Percentiles rank a stretch among this genome's conserved stretches.
These are phyloP conservation scores for Meredithiella fracta DNA, from an alignment of 2,329 filamentous ascomycete species.

Conservation along the genomic window DNA sequence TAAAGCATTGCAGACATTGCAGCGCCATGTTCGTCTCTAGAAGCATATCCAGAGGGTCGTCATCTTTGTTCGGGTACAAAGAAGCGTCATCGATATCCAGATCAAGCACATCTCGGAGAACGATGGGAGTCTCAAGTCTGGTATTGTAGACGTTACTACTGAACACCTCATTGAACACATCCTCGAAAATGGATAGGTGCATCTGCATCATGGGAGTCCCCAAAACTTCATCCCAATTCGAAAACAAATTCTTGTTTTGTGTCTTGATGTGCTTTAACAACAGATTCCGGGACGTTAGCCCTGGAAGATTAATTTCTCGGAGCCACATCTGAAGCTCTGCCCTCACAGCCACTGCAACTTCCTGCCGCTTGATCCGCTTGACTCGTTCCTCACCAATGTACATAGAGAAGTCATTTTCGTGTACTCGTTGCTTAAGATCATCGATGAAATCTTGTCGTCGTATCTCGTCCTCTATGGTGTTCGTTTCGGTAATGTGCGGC, in stretches of 20 bases:
- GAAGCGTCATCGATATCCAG: slow-evolving; percentile 14
- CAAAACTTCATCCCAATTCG: slow-evolving; percentile 5
- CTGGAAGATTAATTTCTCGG: slow-evolving; percentile 30
- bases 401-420: slow-evolving; percentile 7
- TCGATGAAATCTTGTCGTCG: slow-evolving; percentile 7
- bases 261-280: slow-evolving; percentile 6
- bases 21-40: slow-evolving; percentile 39
- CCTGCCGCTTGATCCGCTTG: slow-evolving; percentile 9
- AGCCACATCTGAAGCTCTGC: slow-evolving; percentile 31
- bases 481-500: slow-evolving; percentile 40
- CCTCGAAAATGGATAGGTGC: slow-evolving; percentile 25
- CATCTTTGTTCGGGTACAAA: slow-evolving; percentile 2
- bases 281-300: slow-evolving; percentile 3
- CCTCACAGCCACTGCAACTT: slow-evolving; percentile 7
- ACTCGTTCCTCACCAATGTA: slow-evolving; percentile 13
- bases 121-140: slow-evolving; percentile 20
- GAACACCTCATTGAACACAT: slow-evolving; percentile 42
- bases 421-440: slow-evolving; percentile 11
- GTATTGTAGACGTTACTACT: slow-evolving; percentile 17
- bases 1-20: slow-evolving; percentile 42
- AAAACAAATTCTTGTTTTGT: neutral
- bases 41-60: slow-evolving; percentile 18
- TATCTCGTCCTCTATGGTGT: slow-evolving; percentile 30
- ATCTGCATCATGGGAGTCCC: neutral
- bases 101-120: slow-evolving; percentile 35